phyloP scores from a whole-genome alignment of 345 rosid genomes.

The Alliaria petiolata region DNA sequence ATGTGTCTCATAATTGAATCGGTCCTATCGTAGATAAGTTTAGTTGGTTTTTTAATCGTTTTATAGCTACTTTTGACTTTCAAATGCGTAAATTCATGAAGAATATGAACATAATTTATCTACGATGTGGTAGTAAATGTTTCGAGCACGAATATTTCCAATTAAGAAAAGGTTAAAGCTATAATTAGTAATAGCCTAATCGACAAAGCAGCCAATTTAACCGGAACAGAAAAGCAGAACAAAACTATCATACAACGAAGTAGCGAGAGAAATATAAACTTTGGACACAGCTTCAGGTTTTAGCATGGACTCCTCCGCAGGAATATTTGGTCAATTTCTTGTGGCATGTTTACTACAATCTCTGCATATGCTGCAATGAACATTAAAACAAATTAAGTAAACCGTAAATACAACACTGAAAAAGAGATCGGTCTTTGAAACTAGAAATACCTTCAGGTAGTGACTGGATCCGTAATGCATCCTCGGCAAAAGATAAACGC shows the following conservation, averaged over 20 bases:
- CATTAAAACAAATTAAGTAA: not conserved
- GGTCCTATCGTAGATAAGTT: not conserved
- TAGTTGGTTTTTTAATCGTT: not conserved
- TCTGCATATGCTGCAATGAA: conserved; percentile 80
- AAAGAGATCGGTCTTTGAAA: not conserved
- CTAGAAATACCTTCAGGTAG: conserved; percentile 74
- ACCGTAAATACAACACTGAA: not conserved
- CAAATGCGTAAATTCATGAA: conserved; percentile 2
- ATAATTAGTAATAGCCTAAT: not conserved
- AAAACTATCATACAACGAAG: not conserved
- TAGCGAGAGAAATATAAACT: not conserved
- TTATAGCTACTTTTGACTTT: conserved; percentile 1
- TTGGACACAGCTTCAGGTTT: conserved; percentile 12
- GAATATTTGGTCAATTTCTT: conserved; percentile 56
- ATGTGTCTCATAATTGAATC: not conserved
- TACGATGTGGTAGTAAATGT: not conserved
- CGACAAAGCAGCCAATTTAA: not conserved
- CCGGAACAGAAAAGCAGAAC: not conserved
- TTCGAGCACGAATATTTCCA: not conserved
- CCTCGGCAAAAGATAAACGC: conserved; percentile 83
- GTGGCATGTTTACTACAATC: conserved; percentile 66
- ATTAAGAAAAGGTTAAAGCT: not conserved
- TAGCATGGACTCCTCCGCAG: conserved; percentile 37
- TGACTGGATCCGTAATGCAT: conserved; percentile 72
- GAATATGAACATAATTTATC: too few species aligned